Percentiles rank a stretch among this genome's conserved stretches.
Conservation (phyloP, 78 protist species). For the Dictyostelium capitatum region DNA sequence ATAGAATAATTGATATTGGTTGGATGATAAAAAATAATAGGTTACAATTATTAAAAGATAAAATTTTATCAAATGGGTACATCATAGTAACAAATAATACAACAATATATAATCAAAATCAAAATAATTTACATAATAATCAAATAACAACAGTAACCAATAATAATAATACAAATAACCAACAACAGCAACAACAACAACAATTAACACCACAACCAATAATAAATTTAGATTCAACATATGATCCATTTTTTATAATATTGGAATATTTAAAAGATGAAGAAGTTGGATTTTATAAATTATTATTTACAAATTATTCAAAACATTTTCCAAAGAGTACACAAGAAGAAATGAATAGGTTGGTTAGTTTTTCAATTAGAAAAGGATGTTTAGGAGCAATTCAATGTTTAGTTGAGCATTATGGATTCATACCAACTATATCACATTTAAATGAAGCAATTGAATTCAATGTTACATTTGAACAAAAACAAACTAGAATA, state of each 20-base stretch:
- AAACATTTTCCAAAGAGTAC: neutral
- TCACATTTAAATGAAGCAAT: constrained; percentile 5
- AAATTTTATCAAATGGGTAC: neutral
- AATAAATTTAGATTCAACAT: neutral
- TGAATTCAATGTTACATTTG: neutral
- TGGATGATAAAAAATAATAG: constrained; percentile 5
- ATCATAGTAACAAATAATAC: neutral
- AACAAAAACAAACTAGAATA: neutral
- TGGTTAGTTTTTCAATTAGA: constrained; percentile 7
- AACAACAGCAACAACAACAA: neutral
- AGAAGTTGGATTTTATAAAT: neutral
- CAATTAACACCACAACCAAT: neutral
- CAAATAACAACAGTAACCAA: neutral
- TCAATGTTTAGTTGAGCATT: constrained; percentile 5
- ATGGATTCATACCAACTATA: neutral
- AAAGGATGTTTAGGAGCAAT: constrained; percentile 18
- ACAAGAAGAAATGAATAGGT: neutral
- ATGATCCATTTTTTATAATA: constrained; percentile 12
- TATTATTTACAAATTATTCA: neutral
- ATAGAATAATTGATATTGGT: neutral
- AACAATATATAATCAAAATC: neutral
- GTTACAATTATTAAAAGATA: neutral
- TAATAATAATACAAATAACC: neutral
- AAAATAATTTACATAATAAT: constrained; percentile 12
- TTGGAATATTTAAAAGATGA: constrained; percentile 1